phyloP scores from a whole-genome alignment of 192 early-diverging fungal genomes.

The Coemansia sp. region DNA sequence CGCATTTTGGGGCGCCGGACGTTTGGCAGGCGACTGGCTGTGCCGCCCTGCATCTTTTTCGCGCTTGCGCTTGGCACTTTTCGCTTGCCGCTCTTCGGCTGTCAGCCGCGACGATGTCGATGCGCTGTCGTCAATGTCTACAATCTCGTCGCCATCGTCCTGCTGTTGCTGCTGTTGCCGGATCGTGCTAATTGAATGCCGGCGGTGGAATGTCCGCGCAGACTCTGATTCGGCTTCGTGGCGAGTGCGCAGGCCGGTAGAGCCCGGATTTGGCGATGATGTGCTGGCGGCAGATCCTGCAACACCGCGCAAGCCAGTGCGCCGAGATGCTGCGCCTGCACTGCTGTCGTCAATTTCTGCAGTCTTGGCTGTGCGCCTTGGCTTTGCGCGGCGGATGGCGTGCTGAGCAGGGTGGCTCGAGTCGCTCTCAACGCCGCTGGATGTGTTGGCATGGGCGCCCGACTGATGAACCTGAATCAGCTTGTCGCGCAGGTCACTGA shows the following conservation, averaged over 20 bases:
- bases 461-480: slow-evolving; percentile 52
- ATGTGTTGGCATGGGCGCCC: slow-evolving; percentile 12
- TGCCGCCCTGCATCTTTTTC: slow-evolving; percentile 22
- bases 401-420: slow-evolving; percentile 14
- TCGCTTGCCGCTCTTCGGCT: not conserved
- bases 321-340: slow-evolving; percentile 13
- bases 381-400: slow-evolving; percentile 18
- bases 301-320: slow-evolving; percentile 34
- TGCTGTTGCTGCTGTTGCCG: slow-evolving; percentile 14
- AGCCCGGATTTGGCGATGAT: slow-evolving; percentile 20
- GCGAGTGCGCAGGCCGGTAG: slow-evolving; percentile 12
- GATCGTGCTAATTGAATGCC: slow-evolving; percentile 51
- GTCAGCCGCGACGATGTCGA: slow-evolving; percentile 4
- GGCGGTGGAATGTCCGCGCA: slow-evolving; percentile 33
- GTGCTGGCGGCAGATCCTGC: slow-evolving; percentile 15
- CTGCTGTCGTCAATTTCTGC: slow-evolving; percentile 14
- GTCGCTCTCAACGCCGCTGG: slow-evolving; percentile 51
- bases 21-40: slow-evolving; percentile 27
- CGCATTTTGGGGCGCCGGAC: slow-evolving; percentile 2
- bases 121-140: slow-evolving; percentile 39
- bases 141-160: slow-evolving; percentile 30
- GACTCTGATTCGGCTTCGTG: slow-evolving; percentile 4
- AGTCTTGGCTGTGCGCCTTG: slow-evolving; percentile 23
- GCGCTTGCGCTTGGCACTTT: slow-evolving; percentile 42
- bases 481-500: slow-evolving; percentile 53